Conservation (phyloP, 768 basidiomycete species). For the Baorangia bicolor region DNA sequence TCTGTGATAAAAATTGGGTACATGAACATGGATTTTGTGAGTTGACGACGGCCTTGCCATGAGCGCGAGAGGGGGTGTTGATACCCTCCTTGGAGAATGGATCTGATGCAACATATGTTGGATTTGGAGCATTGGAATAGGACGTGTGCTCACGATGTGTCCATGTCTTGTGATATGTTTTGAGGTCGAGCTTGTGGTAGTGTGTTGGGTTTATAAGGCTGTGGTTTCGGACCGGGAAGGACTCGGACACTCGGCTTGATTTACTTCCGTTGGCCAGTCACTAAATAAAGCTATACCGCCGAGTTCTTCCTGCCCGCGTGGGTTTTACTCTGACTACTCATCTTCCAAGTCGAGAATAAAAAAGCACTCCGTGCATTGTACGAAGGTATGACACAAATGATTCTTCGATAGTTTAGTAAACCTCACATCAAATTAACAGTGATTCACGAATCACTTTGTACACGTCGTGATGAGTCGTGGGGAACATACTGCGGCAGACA, state of each 20-base stretch:
- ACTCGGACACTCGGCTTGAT: too few relatives aligned
- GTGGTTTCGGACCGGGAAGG: too few relatives aligned
- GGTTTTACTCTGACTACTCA: too few relatives aligned
- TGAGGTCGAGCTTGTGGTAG: not conserved
- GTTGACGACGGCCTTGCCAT: conserved; percentile 79
- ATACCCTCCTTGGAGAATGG: conserved; percentile 90
- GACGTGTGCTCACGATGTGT: conserved; percentile 42
- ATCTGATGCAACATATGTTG: conserved; percentile 38
- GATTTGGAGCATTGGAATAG: not conserved
- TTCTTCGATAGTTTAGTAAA: not conserved
- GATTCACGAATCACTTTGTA: too few relatives aligned
- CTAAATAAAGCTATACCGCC: too few relatives aligned
- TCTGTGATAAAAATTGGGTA: conserved; percentile 99
- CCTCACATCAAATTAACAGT: not conserved
- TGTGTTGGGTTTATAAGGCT: not conserved
- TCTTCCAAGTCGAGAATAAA: too few relatives aligned
- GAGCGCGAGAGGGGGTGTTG: conserved; percentile 85
- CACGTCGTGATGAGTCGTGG: not conserved
- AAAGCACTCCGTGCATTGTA: too few relatives aligned
- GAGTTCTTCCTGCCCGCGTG: too few relatives aligned
- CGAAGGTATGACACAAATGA: too few relatives aligned
- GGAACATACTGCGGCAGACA: not conserved
- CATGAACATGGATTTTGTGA: conserved; percentile 95
- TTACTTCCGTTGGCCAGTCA: not conserved
- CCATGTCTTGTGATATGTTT: conserved; percentile 29